Conservation (phyloP, 352 stramenopile species). For the Phytophthora pisi region DNA sequence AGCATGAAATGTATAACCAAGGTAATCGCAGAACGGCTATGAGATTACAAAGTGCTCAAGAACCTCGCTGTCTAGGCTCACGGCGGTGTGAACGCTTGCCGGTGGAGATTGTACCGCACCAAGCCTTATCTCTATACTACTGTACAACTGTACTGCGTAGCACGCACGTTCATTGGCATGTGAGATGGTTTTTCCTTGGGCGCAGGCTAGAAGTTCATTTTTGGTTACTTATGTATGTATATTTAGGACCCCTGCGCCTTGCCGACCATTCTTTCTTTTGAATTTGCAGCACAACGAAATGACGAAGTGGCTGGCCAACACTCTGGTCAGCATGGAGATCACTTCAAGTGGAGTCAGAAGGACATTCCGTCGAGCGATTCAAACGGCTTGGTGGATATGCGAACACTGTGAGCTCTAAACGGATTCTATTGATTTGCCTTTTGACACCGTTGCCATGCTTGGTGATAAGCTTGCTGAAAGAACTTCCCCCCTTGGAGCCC, state of each 20-base stretch:
- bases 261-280: too few species aligned
- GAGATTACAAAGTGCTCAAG: neutral
- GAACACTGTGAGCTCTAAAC: neutral
- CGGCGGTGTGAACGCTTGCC: too few species aligned
- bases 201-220: too few species aligned
- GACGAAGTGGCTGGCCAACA: too few species aligned
- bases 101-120: too few species aligned
- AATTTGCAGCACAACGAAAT: too few species aligned
- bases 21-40: slow-evolving; percentile 6
- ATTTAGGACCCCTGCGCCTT: too few species aligned
- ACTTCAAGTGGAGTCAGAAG: neutral
- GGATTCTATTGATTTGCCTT: neutral
- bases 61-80: neutral
- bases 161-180: too few species aligned
- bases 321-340: neutral
- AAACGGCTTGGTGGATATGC: neutral
- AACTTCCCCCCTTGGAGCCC: neutral
- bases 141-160: too few species aligned
- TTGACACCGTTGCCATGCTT: neutral
- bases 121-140: too few species aligned
- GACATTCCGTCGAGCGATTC: neutral
- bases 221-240: too few species aligned
- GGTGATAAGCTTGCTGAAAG: neutral
- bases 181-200: too few species aligned
- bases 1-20: slow-evolving; percentile 6